Evolutionary conservation across 2,329 filamentous ascomycete species (phyloP), one percentile per base, ranked within the genome.

Genomic region (Fusarium torulosum): DNA sequence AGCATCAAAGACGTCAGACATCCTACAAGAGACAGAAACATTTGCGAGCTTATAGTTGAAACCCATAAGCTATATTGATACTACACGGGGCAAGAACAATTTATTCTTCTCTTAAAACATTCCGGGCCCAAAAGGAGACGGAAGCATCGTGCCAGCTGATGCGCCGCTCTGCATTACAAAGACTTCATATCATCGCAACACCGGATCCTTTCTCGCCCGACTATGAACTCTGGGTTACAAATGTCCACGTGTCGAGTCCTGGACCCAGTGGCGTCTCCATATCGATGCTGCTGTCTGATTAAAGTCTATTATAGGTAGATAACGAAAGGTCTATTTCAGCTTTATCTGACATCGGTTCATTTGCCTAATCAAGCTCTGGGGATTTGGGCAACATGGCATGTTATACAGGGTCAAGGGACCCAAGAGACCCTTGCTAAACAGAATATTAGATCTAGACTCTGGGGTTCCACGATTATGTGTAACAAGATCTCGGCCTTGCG

Each of bases 271-370:
- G 20, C 31, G 44, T 19, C 31, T 5, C 20, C 17, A 40, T 10
- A 21, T 20, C 17, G 46, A 25, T 31, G 43, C 23, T 31, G 7
- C 21, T 40, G 37, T 23, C 23, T 23, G 20, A 64, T n/a, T 6
- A 33, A n/a, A n/a, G 40, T 64, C 44, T 57, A 53, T 54, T 54
- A 46, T 52, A 53, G 46, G 41, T 17, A 70, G 64, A 70, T 46
- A 40, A 50, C 55, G 64, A 66, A 58, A 62, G 44, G 59, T 45
- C 49, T 33, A 41, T 40, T 17, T 45, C 52, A 62, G 50, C 29
- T 55, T 29, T 20, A 68, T 59, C 53, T 62, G 20, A 54, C 31
- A 50, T 44, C 44, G 40, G 50, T 23, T 51, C 35, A 72, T 61
- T 49, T 56, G 57, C 35, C 31, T 47, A 15, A 7, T 13, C 14